These are phyloP conservation scores for Scheffersomyces lignosus DNA, from an alignment of 805 yeast species.

Conservation along the genomic window DNA sequence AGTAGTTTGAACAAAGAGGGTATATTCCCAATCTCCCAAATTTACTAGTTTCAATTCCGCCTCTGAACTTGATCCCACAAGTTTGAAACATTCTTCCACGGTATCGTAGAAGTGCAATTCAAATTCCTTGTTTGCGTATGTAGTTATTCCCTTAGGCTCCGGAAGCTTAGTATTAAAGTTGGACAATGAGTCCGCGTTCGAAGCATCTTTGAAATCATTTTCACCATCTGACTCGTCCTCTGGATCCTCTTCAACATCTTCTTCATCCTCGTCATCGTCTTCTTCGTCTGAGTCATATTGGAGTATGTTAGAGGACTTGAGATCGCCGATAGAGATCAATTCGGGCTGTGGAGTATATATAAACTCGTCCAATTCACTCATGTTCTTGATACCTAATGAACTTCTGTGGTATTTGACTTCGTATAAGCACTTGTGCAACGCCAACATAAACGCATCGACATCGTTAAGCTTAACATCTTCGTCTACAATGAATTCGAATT, in stretches of 20 bases:
- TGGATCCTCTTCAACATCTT: conserved; percentile 21
- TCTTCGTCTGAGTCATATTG: conserved; percentile 15
- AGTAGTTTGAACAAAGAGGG: conserved; percentile 44
- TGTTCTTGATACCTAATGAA: conserved; percentile 39
- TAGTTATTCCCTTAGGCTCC: conserved; percentile 14
- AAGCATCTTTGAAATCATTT: conserved; percentile 14
- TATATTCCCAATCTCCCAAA: conserved; percentile 50
- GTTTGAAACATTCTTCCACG: conserved; percentile 46
- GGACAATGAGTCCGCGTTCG: conserved; percentile 16
- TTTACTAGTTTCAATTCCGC: conserved; percentile 40
- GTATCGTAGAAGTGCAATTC: conserved; percentile 63
- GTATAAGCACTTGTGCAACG: conserved; percentile 67
- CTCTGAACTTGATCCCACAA: conserved; percentile 30
- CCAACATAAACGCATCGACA: conserved; percentile 61
- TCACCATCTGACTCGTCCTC: conserved; percentile 11
- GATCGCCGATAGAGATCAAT: conserved; percentile 21
- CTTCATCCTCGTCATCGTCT: conserved; percentile 25
- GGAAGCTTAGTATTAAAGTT: conserved; percentile 4
- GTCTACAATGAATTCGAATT: conserved; percentile 76
- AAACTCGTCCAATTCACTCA: conserved; percentile 57
- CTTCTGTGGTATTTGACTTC: conserved; percentile 69
- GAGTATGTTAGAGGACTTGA: conserved; percentile 12
- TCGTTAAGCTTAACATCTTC: conserved; percentile 54
- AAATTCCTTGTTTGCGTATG: conserved; percentile 23
- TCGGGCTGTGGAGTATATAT: conserved; percentile 32